Evolutionary conservation across 305 asterid species (phyloP).

Genomic region (Rubia tinctorum): DNA sequence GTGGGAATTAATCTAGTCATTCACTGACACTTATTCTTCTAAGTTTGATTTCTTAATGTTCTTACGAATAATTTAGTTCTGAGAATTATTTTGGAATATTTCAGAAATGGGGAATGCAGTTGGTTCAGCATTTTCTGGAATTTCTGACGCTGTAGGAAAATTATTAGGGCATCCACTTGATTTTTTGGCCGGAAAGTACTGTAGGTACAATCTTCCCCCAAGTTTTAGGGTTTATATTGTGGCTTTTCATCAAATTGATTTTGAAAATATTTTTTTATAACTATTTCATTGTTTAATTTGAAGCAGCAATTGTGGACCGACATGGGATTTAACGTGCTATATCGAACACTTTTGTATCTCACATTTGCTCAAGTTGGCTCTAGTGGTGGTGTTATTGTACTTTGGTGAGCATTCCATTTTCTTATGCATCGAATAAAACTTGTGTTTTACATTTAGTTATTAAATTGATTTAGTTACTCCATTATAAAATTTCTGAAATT

Average conservation of each 20-base stretch:
- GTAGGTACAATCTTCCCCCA: slow-evolving; percentile 35
- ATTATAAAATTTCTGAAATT: no score
- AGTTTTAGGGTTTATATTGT: background rate
- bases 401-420: slow-evolving; percentile 38
- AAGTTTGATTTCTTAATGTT: no score
- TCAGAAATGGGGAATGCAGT: slow-evolving; percentile 52
- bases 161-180: slow-evolving; percentile 76
- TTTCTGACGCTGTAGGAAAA: slow-evolving; percentile 47
- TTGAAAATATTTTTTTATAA: background rate
- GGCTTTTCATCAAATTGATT: background rate
- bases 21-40: no score
- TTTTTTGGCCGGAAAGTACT: slow-evolving; percentile 64
- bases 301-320: slow-evolving; percentile 55
- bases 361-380: slow-evolving; percentile 54
- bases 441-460: no score
- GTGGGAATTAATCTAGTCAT: no score
- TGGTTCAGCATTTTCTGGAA: slow-evolving; percentile 46
- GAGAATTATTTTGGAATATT: background rate
- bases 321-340: slow-evolving; percentile 65
- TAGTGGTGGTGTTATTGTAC: slow-evolving; percentile 47
- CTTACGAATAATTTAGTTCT: no score
- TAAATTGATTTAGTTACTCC: no score
- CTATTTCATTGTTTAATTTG: background rate
- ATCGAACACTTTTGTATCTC: slow-evolving; percentile 68
- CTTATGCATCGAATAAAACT: background rate